Evolutionary conservation across 148 eudicot species (phyloP).

Genomic region (Rhododendron mucronatum): DNA sequence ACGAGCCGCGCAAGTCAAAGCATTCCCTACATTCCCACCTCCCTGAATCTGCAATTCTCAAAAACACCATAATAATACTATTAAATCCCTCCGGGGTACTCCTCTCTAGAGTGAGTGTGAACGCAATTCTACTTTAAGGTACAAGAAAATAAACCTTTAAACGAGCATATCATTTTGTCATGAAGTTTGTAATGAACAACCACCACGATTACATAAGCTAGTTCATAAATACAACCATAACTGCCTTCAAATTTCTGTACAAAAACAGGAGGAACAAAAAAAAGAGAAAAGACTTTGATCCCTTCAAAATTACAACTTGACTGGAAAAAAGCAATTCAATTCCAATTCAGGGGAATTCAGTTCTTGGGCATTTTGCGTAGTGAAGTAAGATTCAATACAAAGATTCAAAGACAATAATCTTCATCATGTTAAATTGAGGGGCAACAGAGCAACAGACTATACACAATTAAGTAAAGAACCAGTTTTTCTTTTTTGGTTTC

Average conservation of each 20-base stretch:
- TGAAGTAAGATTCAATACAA: background rate
- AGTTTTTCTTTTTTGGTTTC: background rate
- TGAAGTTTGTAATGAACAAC: background rate
- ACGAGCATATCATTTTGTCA: background rate
- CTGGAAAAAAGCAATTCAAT: background rate
- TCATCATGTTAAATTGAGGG: background rate
- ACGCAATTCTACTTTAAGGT: background rate
- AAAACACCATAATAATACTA: no score
- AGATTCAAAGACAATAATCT: background rate
- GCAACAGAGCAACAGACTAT: background rate
- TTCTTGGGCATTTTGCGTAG: background rate
- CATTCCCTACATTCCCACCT: slow-evolving; percentile 56
- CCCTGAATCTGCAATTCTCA: slow-evolving; percentile 37
- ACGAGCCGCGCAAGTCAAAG: slow-evolving; percentile 50
- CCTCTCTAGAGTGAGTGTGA: background rate
- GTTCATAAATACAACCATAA: background rate
- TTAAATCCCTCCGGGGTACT: no score
- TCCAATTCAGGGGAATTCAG: background rate
- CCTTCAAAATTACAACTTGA: background rate
- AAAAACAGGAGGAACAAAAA: background rate
- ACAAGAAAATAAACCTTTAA: background rate
- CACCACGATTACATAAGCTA: background rate
- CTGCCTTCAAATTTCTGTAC: background rate
- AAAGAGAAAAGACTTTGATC: background rate
- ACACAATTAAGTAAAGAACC: background rate